These are phyloP conservation scores for Oenanthe sinensis DNA, from an alignment of 129 eudicot species.

Conservation along the genomic window DNA sequence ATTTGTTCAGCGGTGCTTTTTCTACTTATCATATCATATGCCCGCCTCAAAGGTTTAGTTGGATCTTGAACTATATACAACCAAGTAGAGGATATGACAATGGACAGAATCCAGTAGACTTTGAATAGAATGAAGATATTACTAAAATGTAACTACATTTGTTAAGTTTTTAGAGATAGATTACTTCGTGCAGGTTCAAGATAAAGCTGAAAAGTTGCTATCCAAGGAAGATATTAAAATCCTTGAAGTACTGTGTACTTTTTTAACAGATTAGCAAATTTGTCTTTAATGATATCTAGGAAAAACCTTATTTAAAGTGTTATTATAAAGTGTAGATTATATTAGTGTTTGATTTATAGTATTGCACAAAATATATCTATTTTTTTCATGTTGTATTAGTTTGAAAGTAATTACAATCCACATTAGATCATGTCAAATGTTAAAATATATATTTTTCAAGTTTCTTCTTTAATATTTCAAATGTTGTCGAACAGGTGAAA, in stretches of 20 bases:
- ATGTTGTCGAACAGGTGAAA: no score
- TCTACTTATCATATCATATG: constrained; percentile 47
- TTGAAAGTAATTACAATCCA: no score
- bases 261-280: not conserved
- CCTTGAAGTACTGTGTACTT: not conserved
- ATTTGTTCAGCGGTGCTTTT: constrained; percentile 36
- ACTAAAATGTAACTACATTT: not conserved
- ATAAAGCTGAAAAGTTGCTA: not conserved
- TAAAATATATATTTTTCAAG: no score
- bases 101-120: not conserved
- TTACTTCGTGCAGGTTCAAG: not conserved
- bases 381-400: no score
- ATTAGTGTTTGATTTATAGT: no score
- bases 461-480: no score
- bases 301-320: not conserved
- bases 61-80: constrained; percentile 21
- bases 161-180: not conserved
- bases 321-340: no score
- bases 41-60: constrained; percentile 82
- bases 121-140: not conserved
- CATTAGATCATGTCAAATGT: no score
- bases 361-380: no score
- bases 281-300: not conserved
- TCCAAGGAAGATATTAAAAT: not conserved
- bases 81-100: not conserved